Evolutionary conservation across 352 stramenopile genomes (phyloP).

Genomic region (Pythium brassicae): DNA sequence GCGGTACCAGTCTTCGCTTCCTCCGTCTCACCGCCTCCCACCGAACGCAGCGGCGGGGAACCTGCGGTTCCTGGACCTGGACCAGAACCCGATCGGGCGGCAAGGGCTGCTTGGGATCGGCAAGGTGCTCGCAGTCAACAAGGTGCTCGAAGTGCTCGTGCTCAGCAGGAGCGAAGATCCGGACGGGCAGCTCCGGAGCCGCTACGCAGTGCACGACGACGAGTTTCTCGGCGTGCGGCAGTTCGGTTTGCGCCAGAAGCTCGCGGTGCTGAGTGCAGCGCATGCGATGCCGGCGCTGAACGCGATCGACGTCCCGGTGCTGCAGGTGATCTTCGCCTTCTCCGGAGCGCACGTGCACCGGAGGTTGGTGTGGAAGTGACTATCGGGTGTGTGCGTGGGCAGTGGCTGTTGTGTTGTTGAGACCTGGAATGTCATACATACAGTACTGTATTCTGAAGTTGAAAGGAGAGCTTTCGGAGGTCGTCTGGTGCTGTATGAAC

Average conservation of each 20-base stretch:
- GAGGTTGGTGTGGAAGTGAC: conserved; percentile 32
- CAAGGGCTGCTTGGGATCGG: conserved; percentile 16
- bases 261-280: conserved; percentile 23
- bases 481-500: too few species aligned
- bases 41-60: conserved; percentile 9
- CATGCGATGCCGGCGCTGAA: conserved; percentile 5
- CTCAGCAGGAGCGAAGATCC: conserved; percentile 21
- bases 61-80: conserved; percentile 26
- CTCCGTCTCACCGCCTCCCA: neutral
- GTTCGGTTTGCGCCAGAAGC: conserved; percentile 15
- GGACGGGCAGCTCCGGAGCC: conserved; percentile 13
- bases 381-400: neutral
- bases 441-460: too few species aligned
- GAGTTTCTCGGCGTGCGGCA: conserved; percentile 19
- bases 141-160: conserved; percentile 22
- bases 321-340: conserved; percentile 31
- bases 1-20: conserved; percentile 2
- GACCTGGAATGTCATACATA: too few species aligned
- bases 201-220: conserved; percentile 20
- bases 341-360: conserved; percentile 18
- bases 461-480: too few species aligned
- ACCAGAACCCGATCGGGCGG: conserved; percentile 28
- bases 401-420: too few species aligned
- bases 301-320: conserved; percentile 19
- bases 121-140: conserved; percentile 15